Percentiles rank a stretch among this genome's conserved stretches.
Conservation (phyloP, 2,329 filamentous ascomycete species). For the Colletotrichum sojae region DNA sequence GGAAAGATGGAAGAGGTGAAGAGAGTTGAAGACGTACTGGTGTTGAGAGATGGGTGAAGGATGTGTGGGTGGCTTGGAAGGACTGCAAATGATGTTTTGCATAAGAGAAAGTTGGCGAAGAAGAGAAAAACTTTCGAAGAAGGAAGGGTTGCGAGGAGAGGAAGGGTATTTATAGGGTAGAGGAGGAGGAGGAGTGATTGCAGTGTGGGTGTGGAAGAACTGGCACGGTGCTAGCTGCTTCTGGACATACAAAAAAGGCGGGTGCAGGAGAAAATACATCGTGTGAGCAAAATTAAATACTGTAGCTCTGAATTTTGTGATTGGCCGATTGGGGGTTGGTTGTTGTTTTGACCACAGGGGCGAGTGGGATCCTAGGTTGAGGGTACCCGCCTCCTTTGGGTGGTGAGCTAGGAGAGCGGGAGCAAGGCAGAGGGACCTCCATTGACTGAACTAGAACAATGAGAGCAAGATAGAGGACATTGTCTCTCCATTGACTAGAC, state of each 20-base stretch:
- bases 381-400: background rate
- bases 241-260: background rate
- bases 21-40: background rate
- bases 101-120: background rate
- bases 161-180: constrained; percentile 13
- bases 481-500: background rate
- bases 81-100: background rate
- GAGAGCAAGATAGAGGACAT: too few relatives aligned
- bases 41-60: background rate
- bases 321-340: constrained; percentile 11
- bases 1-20: background rate
- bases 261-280: background rate
- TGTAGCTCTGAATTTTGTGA: constrained; percentile 21
- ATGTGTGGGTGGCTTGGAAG: background rate
- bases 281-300: background rate
- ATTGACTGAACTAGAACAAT: too few relatives aligned
- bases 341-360: background rate
- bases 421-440: background rate
- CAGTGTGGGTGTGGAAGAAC: background rate
- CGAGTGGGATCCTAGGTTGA: constrained; percentile 2
- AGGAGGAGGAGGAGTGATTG: background rate
- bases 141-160: background rate
- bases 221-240: background rate
- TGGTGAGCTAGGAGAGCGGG: background rate
- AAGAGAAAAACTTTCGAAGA: background rate